Evolutionary conservation across 2,329 filamentous ascomycete species (phyloP).

Genomic region (Sclerotiophoma versabilis): DNA sequence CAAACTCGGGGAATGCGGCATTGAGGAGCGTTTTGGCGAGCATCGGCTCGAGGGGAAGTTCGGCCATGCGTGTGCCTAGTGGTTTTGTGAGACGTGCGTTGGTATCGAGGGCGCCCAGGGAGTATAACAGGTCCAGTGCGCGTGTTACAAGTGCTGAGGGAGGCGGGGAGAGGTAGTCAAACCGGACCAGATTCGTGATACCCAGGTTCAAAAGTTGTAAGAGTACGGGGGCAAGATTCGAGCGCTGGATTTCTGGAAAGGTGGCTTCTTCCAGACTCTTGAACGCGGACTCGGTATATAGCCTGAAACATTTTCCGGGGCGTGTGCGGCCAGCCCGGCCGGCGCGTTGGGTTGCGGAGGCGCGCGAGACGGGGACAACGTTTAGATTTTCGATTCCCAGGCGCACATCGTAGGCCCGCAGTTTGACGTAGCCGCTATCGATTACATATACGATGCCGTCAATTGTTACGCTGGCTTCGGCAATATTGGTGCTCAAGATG

Average conservation of each 20-base stretch:
- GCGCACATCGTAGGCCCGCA: conserved; percentile 81
- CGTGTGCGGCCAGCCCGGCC: conserved; percentile 89
- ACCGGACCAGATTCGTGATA: conserved; percentile 91
- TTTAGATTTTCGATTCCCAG: conserved; percentile 90
- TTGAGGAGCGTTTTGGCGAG: conserved; percentile 87
- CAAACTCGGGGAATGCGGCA: conserved; percentile 68
- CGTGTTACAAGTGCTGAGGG: conserved; percentile 84
- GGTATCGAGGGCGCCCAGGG: conserved; percentile 83
- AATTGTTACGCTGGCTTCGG: conserved; percentile 93
- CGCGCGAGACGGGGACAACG: conserved; percentile 82
- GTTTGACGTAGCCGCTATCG: conserved; percentile 89
- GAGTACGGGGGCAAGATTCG: conserved; percentile 85
- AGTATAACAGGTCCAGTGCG: conserved; percentile 86
- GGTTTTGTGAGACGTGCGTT: conserved; percentile 91
- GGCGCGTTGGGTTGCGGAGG: conserved; percentile 88
- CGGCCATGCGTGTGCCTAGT: conserved; percentile 89
- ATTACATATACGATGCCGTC: conserved; percentile 90
- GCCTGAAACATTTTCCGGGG: conserved; percentile 90
- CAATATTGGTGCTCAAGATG: conserved; percentile 93
- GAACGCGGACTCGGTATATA: conserved; percentile 83
- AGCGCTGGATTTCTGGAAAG: conserved; percentile 88
- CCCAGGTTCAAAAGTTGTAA: conserved; percentile 93
- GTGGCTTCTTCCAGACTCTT: conserved; percentile 72
- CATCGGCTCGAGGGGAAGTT: conserved; percentile 93
- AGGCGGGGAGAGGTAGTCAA: conserved; percentile 86